A percentile compares a stretch with the other conserved stretches of the same genome.
phyloP scores from a whole-genome alignment of 495 filamentous ascomycete species.

The Neurospora sp. region DNA sequence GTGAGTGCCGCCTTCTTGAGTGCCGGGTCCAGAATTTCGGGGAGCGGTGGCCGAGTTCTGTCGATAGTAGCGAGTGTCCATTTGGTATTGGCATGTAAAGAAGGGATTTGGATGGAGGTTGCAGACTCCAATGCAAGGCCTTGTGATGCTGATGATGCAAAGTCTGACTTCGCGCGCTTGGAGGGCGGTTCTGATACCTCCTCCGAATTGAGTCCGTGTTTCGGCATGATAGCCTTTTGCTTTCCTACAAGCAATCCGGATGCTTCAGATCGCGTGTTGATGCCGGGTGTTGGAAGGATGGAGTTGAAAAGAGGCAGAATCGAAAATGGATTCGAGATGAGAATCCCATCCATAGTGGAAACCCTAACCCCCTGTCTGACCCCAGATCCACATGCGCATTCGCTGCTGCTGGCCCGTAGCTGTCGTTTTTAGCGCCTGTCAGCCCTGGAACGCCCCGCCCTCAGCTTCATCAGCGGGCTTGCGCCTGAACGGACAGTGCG shows the following conservation, averaged over 20 bases:
- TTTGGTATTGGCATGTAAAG: constrained; percentile 13
- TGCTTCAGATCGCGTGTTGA: background rate
- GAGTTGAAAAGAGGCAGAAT: background rate
- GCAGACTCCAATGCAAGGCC: background rate
- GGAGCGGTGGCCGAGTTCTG: constrained; percentile 42
- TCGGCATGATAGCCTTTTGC: background rate
- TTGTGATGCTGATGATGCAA: background rate
- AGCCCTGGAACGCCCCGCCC: background rate
- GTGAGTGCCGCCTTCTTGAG: constrained; percentile 58
- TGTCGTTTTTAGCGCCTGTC: background rate
- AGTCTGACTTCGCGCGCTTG: constrained; percentile 10
- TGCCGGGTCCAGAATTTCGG: constrained; percentile 43
- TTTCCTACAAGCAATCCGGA: background rate
- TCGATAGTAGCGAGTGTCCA: constrained; percentile 35
- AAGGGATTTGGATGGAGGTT: background rate
- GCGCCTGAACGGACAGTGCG: background rate
- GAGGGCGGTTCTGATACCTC: background rate
- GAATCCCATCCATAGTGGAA: background rate
- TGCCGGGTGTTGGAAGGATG: background rate
- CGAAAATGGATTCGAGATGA: background rate
- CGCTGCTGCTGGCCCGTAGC: background rate
- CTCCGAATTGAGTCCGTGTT: background rate
- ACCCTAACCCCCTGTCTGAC: background rate
- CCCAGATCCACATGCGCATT: background rate
- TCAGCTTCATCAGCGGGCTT: background rate